Evolutionary conservation across 2,329 filamentous ascomycete genomes (phyloP).

Genomic region (Neonectria sp.): DNA sequence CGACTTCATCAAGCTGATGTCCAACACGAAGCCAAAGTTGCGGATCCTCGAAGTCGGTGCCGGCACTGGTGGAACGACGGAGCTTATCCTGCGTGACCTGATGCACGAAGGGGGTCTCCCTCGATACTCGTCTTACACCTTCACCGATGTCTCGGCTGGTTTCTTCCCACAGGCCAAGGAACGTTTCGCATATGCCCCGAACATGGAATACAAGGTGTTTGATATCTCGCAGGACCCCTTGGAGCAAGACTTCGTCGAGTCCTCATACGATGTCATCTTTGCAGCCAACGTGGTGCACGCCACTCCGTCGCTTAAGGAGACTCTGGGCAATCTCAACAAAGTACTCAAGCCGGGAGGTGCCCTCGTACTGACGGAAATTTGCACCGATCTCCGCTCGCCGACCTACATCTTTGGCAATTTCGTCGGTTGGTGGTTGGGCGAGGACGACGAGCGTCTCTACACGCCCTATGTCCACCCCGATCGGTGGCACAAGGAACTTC

Average conservation of each 20-base stretch:
- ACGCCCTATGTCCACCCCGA: conserved; percentile 45
- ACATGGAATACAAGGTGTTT: conserved; percentile 47
- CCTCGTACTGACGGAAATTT: conserved; percentile 7
- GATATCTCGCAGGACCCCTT: conserved; percentile 51
- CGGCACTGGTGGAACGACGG: too few species aligned
- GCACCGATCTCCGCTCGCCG: conserved; percentile 25
- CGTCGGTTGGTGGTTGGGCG: conserved; percentile 55
- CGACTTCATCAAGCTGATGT: too few species aligned
- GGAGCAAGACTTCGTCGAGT: conserved; percentile 47
- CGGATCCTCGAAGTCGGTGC: too few species aligned
- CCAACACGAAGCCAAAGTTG: too few species aligned
- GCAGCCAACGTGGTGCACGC: conserved; percentile 51
- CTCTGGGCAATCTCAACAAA: conserved; percentile 1
- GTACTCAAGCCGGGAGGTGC: not conserved
- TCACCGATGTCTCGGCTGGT: conserved; percentile 51
- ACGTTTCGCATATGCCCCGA: conserved; percentile 31
- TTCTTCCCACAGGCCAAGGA: conserved; percentile 48
- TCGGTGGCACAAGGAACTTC: conserved; percentile 45
- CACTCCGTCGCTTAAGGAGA: conserved; percentile 28
- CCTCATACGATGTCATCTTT: conserved; percentile 49
- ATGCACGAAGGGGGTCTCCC: too few species aligned
- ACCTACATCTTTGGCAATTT: too few species aligned
- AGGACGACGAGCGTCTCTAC: conserved; percentile 42
- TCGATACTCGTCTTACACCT: conserved; percentile 42
- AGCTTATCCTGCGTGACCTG: too few species aligned